Evolutionary conservation across 2,329 filamentous ascomycete species (phyloP).

Genomic region (Claviceps pazoutovae): DNA sequence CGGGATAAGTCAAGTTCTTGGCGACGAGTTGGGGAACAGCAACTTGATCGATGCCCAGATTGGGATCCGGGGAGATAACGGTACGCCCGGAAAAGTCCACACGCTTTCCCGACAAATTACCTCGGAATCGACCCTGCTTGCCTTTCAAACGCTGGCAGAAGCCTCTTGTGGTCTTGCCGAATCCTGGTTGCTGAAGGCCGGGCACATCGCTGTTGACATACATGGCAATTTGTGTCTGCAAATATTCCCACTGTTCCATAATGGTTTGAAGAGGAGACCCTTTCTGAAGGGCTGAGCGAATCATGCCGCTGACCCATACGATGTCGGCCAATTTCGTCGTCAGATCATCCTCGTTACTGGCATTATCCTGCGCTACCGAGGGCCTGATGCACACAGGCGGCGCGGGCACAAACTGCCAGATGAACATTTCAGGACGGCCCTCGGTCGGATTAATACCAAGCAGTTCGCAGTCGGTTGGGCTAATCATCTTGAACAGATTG

Average conservation of each 20-base stretch:
- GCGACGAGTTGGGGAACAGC: conserved; percentile 86
- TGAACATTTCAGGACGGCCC: conserved; percentile 86
- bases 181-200: conserved; percentile 75
- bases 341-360: conserved; percentile 91
- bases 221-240: conserved; percentile 90
- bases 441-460: conserved; percentile 77
- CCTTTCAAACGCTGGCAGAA: conserved; percentile 94
- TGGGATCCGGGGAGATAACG: conserved; percentile 94
- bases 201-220: conserved; percentile 97
- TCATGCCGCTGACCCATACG: conserved; percentile 77
- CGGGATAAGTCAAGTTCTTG: conserved; percentile 90
- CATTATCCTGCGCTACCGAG: conserved; percentile 82
- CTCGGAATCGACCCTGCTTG: conserved; percentile 93
- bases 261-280: conserved; percentile 78
- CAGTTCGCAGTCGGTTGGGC: conserved; percentile 74
- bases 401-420: conserved; percentile 92
- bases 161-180: conserved; percentile 78
- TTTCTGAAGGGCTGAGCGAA: conserved; percentile 68
- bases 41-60: conserved; percentile 84
- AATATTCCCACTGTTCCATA: conserved; percentile 97
- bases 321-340: conserved; percentile 97
- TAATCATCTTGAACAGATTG: conserved; percentile 83
- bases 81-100: conserved; percentile 96
- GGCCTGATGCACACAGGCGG: conserved; percentile 90
- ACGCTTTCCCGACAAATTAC: conserved; percentile 93